Evolutionary conservation across 495 filamentous ascomycete species (phyloP).

Genomic region (Hypoxylon lienhwacheense): DNA sequence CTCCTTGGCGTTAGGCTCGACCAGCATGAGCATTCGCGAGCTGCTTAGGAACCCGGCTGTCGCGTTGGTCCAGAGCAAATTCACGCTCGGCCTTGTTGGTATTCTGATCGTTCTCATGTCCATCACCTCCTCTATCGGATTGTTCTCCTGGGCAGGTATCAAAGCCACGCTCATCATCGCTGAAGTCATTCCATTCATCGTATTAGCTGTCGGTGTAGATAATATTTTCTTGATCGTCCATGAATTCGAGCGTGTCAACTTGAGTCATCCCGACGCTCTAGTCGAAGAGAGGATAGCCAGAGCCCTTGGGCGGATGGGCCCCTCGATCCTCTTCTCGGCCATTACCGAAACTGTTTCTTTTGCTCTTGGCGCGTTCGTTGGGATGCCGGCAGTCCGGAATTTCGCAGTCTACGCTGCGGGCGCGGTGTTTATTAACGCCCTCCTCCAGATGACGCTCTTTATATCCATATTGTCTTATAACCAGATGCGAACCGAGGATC

Average conservation of each 20-base stretch:
- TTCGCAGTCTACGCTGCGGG: conserved; percentile 96
- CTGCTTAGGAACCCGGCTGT: conserved; percentile 78
- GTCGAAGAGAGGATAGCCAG: conserved; percentile 83
- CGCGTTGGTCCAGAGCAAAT: conserved; percentile 90
- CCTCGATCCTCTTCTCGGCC: conserved; percentile 94
- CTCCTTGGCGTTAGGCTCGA: conserved; percentile 86
- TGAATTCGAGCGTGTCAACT: conserved; percentile 93
- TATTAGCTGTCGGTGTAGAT: conserved; percentile 94
- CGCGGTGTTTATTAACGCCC: conserved; percentile 93
- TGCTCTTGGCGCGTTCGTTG: conserved; percentile 85
- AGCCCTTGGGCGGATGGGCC: conserved; percentile 90
- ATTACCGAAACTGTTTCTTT: conserved; percentile 92
- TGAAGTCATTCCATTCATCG: conserved; percentile 96
- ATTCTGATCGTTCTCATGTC: conserved; percentile 97
- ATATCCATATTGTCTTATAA: conserved; percentile 88
- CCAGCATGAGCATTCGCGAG: conserved; percentile 71
- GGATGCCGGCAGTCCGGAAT: conserved; percentile 96
- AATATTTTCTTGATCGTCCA: conserved; percentile 99
- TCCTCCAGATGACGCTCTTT: conserved; percentile 96
- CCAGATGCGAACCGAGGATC: conserved; percentile 80
- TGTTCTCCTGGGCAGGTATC: conserved; percentile 86
- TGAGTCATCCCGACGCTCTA: conserved; percentile 80
- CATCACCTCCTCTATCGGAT: conserved; percentile 87
- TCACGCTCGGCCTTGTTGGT: conserved; percentile 86
- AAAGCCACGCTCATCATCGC: conserved; percentile 97